These are phyloP conservation scores for Colletotrichum ledebouriae DNA, from an alignment of 2,329 filamentous ascomycete genomes.

Conservation along the genomic window DNA sequence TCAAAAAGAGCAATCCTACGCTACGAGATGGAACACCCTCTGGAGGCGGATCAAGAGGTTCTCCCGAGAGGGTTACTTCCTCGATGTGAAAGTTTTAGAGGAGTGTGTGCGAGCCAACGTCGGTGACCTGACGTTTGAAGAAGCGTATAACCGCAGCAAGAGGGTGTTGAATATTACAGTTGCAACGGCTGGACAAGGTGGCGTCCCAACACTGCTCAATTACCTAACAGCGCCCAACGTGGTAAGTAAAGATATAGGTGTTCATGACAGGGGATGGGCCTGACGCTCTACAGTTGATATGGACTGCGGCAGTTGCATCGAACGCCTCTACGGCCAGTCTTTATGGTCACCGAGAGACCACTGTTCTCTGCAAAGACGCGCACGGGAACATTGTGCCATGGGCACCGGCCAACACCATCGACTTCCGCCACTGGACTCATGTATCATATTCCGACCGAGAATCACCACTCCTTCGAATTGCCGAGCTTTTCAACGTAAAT, in stretches of 20 bases:
- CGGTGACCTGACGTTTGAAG: slow-evolving; percentile 91
- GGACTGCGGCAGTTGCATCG: slow-evolving; percentile 83
- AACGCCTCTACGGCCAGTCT: slow-evolving; percentile 76
- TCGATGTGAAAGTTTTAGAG: slow-evolving; percentile 85
- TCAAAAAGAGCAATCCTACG: slow-evolving; percentile 54
- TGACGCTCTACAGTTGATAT: slow-evolving; percentile 69
- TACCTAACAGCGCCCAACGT: slow-evolving; percentile 95
- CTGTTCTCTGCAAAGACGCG: slow-evolving; percentile 83
- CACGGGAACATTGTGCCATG: slow-evolving; percentile 80
- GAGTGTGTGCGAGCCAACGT: slow-evolving; percentile 88
- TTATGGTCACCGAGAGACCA: slow-evolving; percentile 73
- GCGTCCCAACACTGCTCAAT: slow-evolving; percentile 88
- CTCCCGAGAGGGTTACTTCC: slow-evolving; percentile 81
- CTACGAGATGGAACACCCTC: slow-evolving; percentile 69
- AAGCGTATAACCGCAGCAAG: slow-evolving; percentile 89
- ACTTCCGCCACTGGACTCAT: slow-evolving; percentile 78
- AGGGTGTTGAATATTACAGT: slow-evolving; percentile 93
- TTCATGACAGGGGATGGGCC: neutral
- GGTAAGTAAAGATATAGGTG: slow-evolving; percentile 64
- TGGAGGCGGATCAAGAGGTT: slow-evolving; percentile 77
- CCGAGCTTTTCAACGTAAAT: slow-evolving; percentile 91
- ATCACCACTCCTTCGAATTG: slow-evolving; percentile 76
- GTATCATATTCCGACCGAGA: slow-evolving; percentile 75
- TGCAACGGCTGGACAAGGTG: slow-evolving; percentile 78
- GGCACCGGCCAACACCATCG: slow-evolving; percentile 71